phyloP scores from a whole-genome alignment of 2,329 filamentous ascomycete species.

The Lizonia empirigonia region DNA sequence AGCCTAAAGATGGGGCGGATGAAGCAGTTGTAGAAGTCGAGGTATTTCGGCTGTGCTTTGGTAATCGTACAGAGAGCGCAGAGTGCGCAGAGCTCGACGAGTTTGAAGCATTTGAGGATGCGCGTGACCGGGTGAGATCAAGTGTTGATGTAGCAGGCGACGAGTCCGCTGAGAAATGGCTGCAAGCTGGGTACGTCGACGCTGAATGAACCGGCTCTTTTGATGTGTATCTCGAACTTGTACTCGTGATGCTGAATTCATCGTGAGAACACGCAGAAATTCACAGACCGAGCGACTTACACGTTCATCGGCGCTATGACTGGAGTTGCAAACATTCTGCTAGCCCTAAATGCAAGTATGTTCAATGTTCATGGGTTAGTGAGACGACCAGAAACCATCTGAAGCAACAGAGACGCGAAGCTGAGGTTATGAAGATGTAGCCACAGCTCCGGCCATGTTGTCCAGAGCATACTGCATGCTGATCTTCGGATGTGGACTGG shows the following conservation, averaged over 20 bases:
- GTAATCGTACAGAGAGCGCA: conserved; percentile 2
- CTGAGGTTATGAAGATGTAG: not conserved
- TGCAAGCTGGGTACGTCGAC: conserved; percentile 8
- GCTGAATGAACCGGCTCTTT: not conserved
- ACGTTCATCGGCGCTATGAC: conserved; percentile 3
- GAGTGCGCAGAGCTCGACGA: conserved; percentile 8
- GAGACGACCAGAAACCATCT: not conserved
- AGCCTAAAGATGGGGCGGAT: conserved; percentile 2
- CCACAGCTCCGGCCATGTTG: conserved; percentile 14
- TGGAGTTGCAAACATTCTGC: conserved; percentile 6
- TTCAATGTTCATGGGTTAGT: not conserved
- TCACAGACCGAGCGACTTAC: not conserved
- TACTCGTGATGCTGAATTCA: not conserved
- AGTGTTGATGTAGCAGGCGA: conserved; percentile 16
- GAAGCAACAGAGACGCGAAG: not conserved
- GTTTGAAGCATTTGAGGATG: conserved; percentile 13
- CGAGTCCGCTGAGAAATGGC: conserved; percentile 17
- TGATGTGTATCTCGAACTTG: not conserved
- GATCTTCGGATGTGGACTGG: conserved; percentile 5
- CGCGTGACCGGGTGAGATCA: conserved; percentile 12
- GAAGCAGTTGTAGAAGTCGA: conserved; percentile 11
- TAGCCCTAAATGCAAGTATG: conserved; percentile 3
- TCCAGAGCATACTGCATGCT: conserved; percentile 10
- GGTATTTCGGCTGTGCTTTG: conserved; percentile 7
- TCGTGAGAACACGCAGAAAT: not conserved